Evolutionary conservation across 352 stramenopile genomes (phyloP), one percentile per base, ranked within the genome.

Genomic region (Phytophthora capsici): DNA sequence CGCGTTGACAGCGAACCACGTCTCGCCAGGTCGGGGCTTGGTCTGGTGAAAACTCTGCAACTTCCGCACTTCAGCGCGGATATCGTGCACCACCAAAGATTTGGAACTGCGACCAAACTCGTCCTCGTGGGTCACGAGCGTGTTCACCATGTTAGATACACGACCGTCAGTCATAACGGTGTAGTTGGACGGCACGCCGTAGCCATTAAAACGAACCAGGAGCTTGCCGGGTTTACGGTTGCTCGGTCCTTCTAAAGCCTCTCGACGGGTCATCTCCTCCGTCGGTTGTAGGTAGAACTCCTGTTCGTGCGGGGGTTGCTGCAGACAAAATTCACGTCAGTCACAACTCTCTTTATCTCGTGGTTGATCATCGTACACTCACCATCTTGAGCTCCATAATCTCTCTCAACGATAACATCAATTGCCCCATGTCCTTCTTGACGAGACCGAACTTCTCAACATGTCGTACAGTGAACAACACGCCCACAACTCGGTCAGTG

Each of bases 381-480:
- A 91, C 83, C 82, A 85, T 73, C 62, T 89, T 89, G 26, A 93
- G 69, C 48, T 93, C 84, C 71, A 89, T 79, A 58, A 93, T 73
- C 48, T 89, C 82, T 20, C 79, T 66, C 57, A 91, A 70, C 17
- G 82, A 80, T 51, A 93, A 56, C 67, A 88, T 57, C 17, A 90
- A 51, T 54, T 91, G 74, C 17, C 84, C 84, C 53, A 93, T 87
- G 34, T 93, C 84, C 34, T 78, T 81, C 69, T 90, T 91, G 17
- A 93, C 57, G 41, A 93, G 67, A 25, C 84, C 84, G 52, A 93
- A 80, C 65, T 84, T 91, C 64, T 89, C 84, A 10, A 87, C 67
- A 61, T 93, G 84, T 17, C 75, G 75, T 36, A 93, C 82, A 13
- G 83, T 81, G 52, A 91, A 82, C 37, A 86, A 61, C 46, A 93